Evolutionary conservation across 1,284 basidiomycete species (phyloP).

Genomic region (Peniophora sp.): DNA sequence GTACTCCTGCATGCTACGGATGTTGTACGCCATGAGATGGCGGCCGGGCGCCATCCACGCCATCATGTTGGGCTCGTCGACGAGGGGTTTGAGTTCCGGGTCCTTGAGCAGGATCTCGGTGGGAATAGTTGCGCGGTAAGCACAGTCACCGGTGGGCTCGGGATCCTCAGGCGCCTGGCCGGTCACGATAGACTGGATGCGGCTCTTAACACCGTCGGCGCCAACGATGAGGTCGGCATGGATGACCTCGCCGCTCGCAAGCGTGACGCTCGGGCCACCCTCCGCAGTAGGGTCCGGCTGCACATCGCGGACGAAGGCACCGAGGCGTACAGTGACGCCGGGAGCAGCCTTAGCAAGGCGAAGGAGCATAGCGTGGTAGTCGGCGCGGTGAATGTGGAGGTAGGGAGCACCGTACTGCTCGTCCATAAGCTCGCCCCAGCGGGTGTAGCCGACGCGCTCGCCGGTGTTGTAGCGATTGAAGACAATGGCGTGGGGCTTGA

Average conservation of each 20-base stretch:
- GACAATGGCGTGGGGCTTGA: constrained; percentile 24
- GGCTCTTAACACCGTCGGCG: constrained; percentile 25
- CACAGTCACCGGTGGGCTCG: constrained; percentile 21
- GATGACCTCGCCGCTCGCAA: constrained; percentile 16
- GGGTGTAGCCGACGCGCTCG: constrained; percentile 36
- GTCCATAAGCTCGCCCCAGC: constrained; percentile 32
- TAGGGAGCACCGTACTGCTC: constrained; percentile 39
- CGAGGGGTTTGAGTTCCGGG: constrained; percentile 16
- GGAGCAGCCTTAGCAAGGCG: constrained; percentile 12
- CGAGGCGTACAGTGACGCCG: constrained; percentile 16
- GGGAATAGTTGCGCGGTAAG: constrained; percentile 21
- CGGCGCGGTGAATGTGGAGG: constrained; percentile 42
- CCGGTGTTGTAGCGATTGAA: constrained; percentile 19
- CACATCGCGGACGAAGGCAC: constrained; percentile 15
- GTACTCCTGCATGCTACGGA: constrained; percentile 11
- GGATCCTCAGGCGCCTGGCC: constrained; percentile 10
- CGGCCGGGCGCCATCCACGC: constrained; percentile 23
- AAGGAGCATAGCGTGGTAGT: constrained; percentile 23
- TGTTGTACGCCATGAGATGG: constrained; percentile 22
- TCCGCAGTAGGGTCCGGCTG: constrained; percentile 10
- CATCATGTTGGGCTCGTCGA: constrained; percentile 22
- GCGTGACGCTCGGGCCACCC: constrained; percentile 13
- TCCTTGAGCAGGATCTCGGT: constrained; percentile 17
- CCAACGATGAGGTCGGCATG: constrained; percentile 23
- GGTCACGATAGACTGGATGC: constrained; percentile 16